Evolutionary conservation across 2,329 filamentous ascomycete species (phyloP).

Genomic region (Decorospora gaudefroyi): DNA sequence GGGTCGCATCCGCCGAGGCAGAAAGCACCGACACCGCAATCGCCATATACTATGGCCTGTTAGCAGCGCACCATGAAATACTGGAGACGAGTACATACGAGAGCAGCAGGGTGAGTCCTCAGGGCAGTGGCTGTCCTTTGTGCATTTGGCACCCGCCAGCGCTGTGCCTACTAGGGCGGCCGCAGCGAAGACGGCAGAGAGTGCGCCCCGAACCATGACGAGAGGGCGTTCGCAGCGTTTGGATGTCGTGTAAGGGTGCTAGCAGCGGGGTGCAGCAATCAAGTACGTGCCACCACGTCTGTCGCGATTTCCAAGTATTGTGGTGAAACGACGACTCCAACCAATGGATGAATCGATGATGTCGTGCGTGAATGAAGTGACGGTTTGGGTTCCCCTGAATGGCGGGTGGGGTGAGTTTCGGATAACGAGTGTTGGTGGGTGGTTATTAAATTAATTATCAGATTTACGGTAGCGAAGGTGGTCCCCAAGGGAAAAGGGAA

Average conservation of each 20-base stretch:
- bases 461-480: conserved; percentile 16
- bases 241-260: conserved; percentile 43
- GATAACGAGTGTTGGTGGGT: conserved; percentile 33
- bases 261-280: conserved; percentile 37
- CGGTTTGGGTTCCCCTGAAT: conserved; percentile 20
- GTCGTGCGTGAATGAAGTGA: conserved; percentile 7
- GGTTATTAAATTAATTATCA: conserved; percentile 8
- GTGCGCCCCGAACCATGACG: conserved; percentile 37
- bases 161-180: conserved; percentile 35
- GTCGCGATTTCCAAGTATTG: conserved; percentile 9
- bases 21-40: conserved; percentile 92
- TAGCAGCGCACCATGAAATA: conserved; percentile 22
- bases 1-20: conserved; percentile 96
- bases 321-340: conserved; percentile 1
- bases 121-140: conserved; percentile 65
- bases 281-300: conserved; percentile 14
- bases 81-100: conserved; percentile 39
- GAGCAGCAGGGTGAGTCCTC: conserved; percentile 56
- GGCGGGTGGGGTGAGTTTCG: conserved; percentile 5
- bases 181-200: conserved; percentile 38
- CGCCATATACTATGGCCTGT: conserved; percentile 72
- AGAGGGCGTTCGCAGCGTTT: conserved; percentile 19
- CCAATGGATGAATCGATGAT: conserved; percentile 15
- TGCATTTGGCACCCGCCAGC: conserved; percentile 48
- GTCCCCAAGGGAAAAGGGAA: conserved; percentile 6